Base-by-base conservation (phyloP, 768 basidiomycete genomes). In the Clitopilus hobsonii region DNA sequence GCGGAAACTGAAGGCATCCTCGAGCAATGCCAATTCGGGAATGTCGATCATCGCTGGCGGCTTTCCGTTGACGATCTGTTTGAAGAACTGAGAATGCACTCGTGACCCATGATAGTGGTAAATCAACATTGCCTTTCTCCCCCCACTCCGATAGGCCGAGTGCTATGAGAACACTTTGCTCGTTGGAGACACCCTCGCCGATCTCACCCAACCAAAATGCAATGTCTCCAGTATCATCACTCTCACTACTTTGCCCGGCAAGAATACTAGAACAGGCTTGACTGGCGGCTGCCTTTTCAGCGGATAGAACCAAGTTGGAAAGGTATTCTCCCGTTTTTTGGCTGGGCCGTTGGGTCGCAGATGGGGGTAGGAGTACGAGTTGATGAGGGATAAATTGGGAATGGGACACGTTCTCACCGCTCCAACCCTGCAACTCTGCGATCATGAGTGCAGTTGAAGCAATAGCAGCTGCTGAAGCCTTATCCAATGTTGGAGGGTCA, bases 141-240 rank as follows among this genome's bases (percentile, higher is more conserved):
- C 56, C 60, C 63, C 61, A 68, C 48, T 60, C 61, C 28, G 54
- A 58, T 30, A 74, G 61, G 5, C 70, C 71, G 7, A 78, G 64
- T 27, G 68, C 62, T 5, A 53, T 27, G 20, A 81, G 64, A 22
- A 77, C 70, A 23, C 23, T 32, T n/a, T 54, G 38, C 22, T 57
- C 41, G 5, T 38, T 58, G 23, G 54, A 64, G 59, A 65, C 78
- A 5, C 71, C 61, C 4, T 76, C 78, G 4, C 3, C 2, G 41
- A 20, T 20, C 5, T 56, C 49, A 7, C 83, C 81, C 4, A 85
- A 70, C 77, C 79, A 83, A 28, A 85, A 48, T 3, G 72, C 79
- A 22, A 81, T 63, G 57, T 84, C 82, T 5, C 76, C 76, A 38
- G 71, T 79, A 48, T 85, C 82, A 56, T 84, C 83, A 59, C 74